Percentiles rank a stretch among this genome's conserved stretches.
Conservation (phyloP, 768 basidiomycete genomes). For the Boletus huronensis region DNA sequence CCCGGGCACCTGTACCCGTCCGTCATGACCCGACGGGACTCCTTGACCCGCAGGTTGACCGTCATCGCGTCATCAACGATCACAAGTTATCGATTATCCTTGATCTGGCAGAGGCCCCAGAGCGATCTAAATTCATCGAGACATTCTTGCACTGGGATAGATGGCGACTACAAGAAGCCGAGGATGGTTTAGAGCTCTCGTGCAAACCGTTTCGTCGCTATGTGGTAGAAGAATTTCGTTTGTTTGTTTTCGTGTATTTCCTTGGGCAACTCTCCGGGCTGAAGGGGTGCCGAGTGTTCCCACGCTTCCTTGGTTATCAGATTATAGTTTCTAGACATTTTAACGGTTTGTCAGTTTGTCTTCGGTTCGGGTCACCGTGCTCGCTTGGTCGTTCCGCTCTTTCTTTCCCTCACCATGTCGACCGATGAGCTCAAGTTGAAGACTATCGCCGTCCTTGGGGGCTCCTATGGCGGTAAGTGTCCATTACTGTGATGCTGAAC, state of each 20-base stretch:
- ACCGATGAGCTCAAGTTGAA: background rate
- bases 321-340: background rate
- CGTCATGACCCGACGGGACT: background rate
- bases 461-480: constrained; percentile 48
- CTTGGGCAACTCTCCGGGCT: background rate
- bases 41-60: background rate
- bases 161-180: too few relatives aligned
- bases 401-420: constrained; percentile 9
- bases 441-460: constrained; percentile 54
- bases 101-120: background rate
- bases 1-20: background rate
- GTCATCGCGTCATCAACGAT: too few relatives aligned
- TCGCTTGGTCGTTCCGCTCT: background rate
- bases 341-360: background rate
- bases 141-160: background rate
- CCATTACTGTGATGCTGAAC: background rate
- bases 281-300: background rate
- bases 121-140: background rate
- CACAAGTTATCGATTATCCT: background rate
- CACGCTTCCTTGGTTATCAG: background rate
- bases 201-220: background rate
- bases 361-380: background rate
- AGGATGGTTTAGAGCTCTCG: too few relatives aligned
- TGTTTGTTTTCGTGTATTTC: background rate
- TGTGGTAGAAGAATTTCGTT: background rate